phyloP scores from a whole-genome alignment of 208 protist species.

The Sergeia podlipaevii region DNA sequence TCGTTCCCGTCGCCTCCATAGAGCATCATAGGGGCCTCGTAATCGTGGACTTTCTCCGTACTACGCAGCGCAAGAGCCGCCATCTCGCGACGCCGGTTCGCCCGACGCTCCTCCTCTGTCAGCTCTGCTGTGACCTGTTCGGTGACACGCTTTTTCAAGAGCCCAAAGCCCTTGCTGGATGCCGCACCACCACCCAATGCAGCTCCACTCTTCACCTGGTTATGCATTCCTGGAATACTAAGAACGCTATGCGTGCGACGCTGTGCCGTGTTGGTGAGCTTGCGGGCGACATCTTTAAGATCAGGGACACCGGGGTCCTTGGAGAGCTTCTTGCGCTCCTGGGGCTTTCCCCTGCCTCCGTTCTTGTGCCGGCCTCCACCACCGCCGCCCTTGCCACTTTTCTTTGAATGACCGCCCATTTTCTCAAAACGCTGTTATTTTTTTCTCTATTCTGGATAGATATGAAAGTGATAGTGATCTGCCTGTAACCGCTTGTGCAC shows the following conservation, averaged over 20 bases:
- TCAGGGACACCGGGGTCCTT: slow-evolving; percentile 83
- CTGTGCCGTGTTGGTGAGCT: slow-evolving; percentile 56
- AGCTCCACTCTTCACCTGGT: background rate
- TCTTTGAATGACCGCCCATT: slow-evolving; percentile 89
- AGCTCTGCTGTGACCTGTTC: slow-evolving; percentile 1
- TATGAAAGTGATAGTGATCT: background rate
- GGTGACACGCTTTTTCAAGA: background rate
- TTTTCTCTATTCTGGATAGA: background rate
- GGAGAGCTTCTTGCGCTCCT: slow-evolving; percentile 47
- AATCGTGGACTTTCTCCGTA: slow-evolving; percentile 70
- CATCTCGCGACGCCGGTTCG: slow-evolving; percentile 64
- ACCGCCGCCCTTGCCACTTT: slow-evolving; percentile 73
- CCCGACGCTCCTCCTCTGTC: slow-evolving; percentile 35
- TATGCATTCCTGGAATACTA: slow-evolving; percentile 43
- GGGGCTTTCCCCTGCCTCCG: slow-evolving; percentile 20
- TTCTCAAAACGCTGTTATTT: background rate
- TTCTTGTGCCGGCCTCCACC: slow-evolving; percentile 28
- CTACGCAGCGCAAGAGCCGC: slow-evolving; percentile 61
- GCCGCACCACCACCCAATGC: background rate
- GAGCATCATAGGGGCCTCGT: slow-evolving; percentile 54
- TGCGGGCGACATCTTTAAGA: slow-evolving; percentile 57
- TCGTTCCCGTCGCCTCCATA: slow-evolving; percentile 15
- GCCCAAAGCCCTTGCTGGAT: background rate
- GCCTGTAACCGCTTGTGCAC: background rate
- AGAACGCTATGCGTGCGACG: slow-evolving; percentile 66